Evolutionary conservation across 768 basidiomycete genomes (phyloP), one percentile per base, ranked within the genome.

Genomic region (Lactifluus rugatus): DNA sequence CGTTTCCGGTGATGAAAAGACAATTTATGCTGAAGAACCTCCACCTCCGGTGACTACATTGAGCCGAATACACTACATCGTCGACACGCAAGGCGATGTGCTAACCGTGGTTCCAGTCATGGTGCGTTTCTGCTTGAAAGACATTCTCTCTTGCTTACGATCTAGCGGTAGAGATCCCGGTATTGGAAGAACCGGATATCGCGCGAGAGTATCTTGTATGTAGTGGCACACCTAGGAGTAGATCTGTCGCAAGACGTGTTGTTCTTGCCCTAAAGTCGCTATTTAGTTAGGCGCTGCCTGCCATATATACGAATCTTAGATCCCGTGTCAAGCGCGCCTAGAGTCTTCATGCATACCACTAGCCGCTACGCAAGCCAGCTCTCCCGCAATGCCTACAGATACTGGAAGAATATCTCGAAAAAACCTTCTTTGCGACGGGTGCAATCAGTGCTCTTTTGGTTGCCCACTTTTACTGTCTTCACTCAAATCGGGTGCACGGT

Each of bases 191-290:
- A 45, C 8, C 55, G 49, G 8, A 42, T 34, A 3, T 58, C 36
- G 2, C 57, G 62, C 21, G 55, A 57, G 21, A 57, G 62, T 6
- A 56, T 70, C 41, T 45, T 51, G 28, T 56, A 62, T 5, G 57
- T 58, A 0, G 62, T 69, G 8, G 53, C 51, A 34, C 65, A 61
- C 9, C 51, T 70, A 23, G 70, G 70, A n/a, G 31, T 53, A 21
- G 61, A 66, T 8, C 34, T 71, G 41, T 56, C 65, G 8, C 58
- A 61, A 19, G 60, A 68, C 10, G 58, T 69, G 1, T 1, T 69
- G 6, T 61, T 69, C 19, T 2, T 60, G n/a, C 54, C 49, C 23
- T 56, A 28, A 46, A 16, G 21, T 34, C 11, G 8, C 21, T 5
- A 26, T 37, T n/a, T 3, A 16, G 32, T 13, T 34, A 34, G 11